Evolutionary conservation across 495 filamentous ascomycete genomes (phyloP), one percentile per base, ranked within the genome.

Genomic region (Penicillium diatomitis): DNA sequence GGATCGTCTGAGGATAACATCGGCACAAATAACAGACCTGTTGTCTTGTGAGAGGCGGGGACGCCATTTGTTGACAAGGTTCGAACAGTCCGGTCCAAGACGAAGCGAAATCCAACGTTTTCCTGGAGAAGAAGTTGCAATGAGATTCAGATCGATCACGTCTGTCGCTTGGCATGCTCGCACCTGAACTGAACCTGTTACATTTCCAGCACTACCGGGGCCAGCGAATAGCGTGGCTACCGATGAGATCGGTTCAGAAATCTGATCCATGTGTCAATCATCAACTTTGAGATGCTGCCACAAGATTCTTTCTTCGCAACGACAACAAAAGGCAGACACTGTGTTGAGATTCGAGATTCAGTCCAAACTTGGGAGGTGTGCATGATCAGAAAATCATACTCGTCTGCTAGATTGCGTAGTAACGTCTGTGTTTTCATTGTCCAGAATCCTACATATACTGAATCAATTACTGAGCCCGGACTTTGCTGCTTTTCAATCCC

Each of bases 1-100:
- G 70, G 59, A 48, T 83, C 76, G 41, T 65, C 56, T 2, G 50
- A 38, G 4, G 65, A 55, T 12, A 95, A 77, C 45, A 76, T 76
- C 0, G 91, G 91, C 12, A 95, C 86, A 55, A 89, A 96, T 34
- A 96, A 71, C 3, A 96, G 74, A 35, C 91, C 90, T 47, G 77
- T 67, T 40, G 88, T 74, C 30, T 76, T 65, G 12, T 75, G 78
- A 43, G 75, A 77, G 7, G 69, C 60, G 11, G 74, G 67, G 36
- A 78, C 68, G 49, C 73, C 74, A 46, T 78, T 80, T 45, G 74
- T 75, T 4, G 86, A 86, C 8, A 95, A 72, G 2, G 85, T 90
- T 27, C 79, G 85, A 32, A 90, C 75, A 48, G 81, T 80, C 48
- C 69, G 69, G 28, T 76, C 58, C 38, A 85, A 62, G 38, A 72